These are phyloP conservation scores for Paecilomyces variotii DNA, from an alignment of 2,329 filamentous ascomycete genomes.

Conservation along the genomic window DNA sequence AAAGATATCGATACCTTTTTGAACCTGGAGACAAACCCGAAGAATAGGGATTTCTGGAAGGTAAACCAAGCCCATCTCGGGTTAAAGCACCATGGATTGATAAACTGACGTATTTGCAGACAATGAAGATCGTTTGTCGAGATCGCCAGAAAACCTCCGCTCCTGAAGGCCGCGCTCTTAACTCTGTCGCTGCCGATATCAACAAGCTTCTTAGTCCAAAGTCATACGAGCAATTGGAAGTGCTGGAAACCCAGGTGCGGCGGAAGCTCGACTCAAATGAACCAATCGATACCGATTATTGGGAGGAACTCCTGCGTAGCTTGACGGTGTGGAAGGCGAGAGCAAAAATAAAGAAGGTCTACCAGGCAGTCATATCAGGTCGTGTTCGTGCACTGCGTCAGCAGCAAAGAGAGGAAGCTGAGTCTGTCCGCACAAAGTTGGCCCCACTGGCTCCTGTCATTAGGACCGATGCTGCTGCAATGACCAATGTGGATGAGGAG, in stretches of 20 bases:
- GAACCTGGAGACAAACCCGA: slow-evolving; percentile 66
- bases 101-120: slow-evolving; percentile 38
- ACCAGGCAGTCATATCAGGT: slow-evolving; percentile 63
- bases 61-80: slow-evolving; percentile 30
- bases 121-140: slow-evolving; percentile 74
- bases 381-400: slow-evolving; percentile 59
- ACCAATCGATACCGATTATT: slow-evolving; percentile 93
- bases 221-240: slow-evolving; percentile 75
- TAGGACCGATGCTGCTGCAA: slow-evolving; percentile 6
- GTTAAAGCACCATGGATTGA: background rate
- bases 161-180: slow-evolving; percentile 66
- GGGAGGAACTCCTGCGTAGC: slow-evolving; percentile 83
- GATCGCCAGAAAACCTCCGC: slow-evolving; percentile 61
- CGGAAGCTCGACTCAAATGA: slow-evolving; percentile 81
- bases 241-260: slow-evolving; percentile 78
- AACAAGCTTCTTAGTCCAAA: slow-evolving; percentile 82
- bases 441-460: slow-evolving; percentile 40
- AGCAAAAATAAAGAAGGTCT: slow-evolving; percentile 71
- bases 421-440: slow-evolving; percentile 46
- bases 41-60: slow-evolving; percentile 83
- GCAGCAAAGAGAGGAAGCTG: slow-evolving; percentile 61
- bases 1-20: slow-evolving; percentile 75
- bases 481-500: slow-evolving; percentile 11
- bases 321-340: slow-evolving; percentile 87
- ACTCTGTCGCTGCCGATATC: slow-evolving; percentile 77